phyloP scores from a whole-genome alignment of 164 flowering plant species.

The Piper betle region DNA sequence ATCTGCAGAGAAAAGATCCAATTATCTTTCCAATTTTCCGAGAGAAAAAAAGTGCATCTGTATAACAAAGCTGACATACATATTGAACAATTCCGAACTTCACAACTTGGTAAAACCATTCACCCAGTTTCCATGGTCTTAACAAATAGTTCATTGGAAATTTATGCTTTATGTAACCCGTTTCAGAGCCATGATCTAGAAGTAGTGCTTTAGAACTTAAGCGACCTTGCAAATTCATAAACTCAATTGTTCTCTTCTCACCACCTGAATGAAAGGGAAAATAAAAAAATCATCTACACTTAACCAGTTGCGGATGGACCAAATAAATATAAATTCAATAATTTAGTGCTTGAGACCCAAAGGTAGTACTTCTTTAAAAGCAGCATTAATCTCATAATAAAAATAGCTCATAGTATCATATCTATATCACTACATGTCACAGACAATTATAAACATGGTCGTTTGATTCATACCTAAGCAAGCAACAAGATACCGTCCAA shows the following conservation, averaged over 20 bases:
- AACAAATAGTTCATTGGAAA: slow-evolving; percentile 78
- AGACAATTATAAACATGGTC: too few relatives aligned
- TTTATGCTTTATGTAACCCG: slow-evolving; percentile 66
- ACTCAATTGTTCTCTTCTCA: slow-evolving; percentile 70
- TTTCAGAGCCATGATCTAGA: slow-evolving; percentile 46
- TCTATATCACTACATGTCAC: background rate
- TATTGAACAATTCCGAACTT: slow-evolving; percentile 95
- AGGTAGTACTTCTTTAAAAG: background rate
- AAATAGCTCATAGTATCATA: background rate
- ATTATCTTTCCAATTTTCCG: too few relatives aligned
- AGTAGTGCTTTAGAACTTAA: slow-evolving; percentile 45
- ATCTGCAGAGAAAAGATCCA: slow-evolving; percentile 36
- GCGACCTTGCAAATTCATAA: slow-evolving; percentile 82
- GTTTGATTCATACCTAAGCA: slow-evolving; percentile 63
- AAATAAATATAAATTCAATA: background rate
- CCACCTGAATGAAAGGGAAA: slow-evolving; percentile 44
- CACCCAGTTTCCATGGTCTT: slow-evolving; percentile 85
- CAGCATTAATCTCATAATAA: background rate
- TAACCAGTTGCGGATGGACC: background rate
- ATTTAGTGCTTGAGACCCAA: background rate
- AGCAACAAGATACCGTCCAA: slow-evolving; percentile 93
- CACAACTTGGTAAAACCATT: slow-evolving; percentile 80
- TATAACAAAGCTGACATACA: slow-evolving; percentile 39
- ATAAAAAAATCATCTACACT: background rate
- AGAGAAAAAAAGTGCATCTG: too few relatives aligned